Base-by-base conservation (phyloP, 2,329 filamentous ascomycete genomes). In the Orbilia ellipsospora region DNA sequence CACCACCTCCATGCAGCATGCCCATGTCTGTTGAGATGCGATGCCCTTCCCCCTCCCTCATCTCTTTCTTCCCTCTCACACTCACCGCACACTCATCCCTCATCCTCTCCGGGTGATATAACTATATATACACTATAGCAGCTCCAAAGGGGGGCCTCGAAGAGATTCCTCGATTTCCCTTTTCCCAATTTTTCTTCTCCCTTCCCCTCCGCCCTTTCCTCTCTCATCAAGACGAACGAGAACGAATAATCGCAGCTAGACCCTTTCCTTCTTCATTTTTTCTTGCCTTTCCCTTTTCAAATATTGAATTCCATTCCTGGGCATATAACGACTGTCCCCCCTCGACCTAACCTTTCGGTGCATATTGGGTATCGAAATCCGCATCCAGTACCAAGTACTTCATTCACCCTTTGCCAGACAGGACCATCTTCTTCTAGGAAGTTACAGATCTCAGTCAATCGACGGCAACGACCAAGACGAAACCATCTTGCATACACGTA, bases 81-180 rank as follows among this genome's bases (percentile, higher is more conserved):
- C 57, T 28, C 57, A 4, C 23, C 23, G 23, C 23, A 23, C 59
- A 36, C 23, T 44, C 55, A 57, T 63, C 66, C 54, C 23, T 44
- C 55, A 57, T 63, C 66, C 54, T 62, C 51, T 64, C 57, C 44
- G 44, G 57, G 31, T 36, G 31, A 36, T 36, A 36, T 57, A 45
- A 61, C 40, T 75, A 75, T 75, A 75, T 75, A 75, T 64, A 64
- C 64, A 68, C 63, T 54, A 28, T 28, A 23, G 59, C 26, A 57
- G 15, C 16, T n/a, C 54, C 52, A 59, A 48, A 57, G 54, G 56
- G 7, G 23, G 59, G 5, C 10, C 7, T 44, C 64, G 64, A 61
- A 75, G 64, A 64, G 57, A 18, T 51, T 50, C 56, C 56, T 64
- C 69, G 55, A 44, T 68, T 52, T 48, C 44, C 44, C 16, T 63